Percentiles rank a stretch among this genome's conserved stretches.
Conservation (phyloP, 345 rosid genomes). For the Streptanthus diversifolius region DNA sequence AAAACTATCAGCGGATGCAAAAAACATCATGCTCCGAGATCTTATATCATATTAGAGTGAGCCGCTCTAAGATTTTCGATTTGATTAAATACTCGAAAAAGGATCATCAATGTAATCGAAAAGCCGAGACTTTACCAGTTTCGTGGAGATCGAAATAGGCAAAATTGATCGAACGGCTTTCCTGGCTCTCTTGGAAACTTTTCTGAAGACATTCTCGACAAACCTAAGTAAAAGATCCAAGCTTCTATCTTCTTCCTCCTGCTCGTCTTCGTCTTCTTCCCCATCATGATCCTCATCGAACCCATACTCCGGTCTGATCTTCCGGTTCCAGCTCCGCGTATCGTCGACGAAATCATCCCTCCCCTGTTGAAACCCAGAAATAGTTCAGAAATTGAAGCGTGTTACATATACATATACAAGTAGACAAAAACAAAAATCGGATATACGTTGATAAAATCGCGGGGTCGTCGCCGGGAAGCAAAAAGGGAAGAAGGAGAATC, state of each 20-base stretch:
- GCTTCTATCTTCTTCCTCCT: constrained; percentile 77
- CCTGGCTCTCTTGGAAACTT: constrained; percentile 68
- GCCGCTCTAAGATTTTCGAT: not conserved
- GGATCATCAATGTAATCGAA: not conserved
- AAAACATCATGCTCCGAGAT: not conserved
- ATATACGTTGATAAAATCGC: constrained; percentile 33
- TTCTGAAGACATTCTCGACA: constrained; percentile 62
- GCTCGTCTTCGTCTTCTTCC: constrained; percentile 54
- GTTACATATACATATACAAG: not conserved
- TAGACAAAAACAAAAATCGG: not conserved
- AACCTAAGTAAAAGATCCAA: constrained; percentile 75
- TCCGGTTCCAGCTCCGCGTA: constrained; percentile 67
- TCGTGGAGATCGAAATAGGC: constrained; percentile 58
- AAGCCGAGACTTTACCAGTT: constrained; percentile 45
- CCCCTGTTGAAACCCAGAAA: constrained; percentile 23
- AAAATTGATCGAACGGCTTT: constrained; percentile 84
- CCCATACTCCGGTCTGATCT: constrained; percentile 45
- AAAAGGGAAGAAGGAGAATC: not conserved
- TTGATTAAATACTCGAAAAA: not conserved
- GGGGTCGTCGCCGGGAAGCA: constrained; percentile 36
- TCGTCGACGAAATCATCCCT: constrained; percentile 42
- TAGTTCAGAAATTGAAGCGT: not conserved
- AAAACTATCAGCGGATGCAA: not conserved
- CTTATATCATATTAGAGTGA: not conserved
- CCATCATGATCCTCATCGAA: constrained; percentile 31